phyloP scores from a whole-genome alignment of 2,329 filamentous ascomycete species.

The Albifimbria verrucaria region DNA sequence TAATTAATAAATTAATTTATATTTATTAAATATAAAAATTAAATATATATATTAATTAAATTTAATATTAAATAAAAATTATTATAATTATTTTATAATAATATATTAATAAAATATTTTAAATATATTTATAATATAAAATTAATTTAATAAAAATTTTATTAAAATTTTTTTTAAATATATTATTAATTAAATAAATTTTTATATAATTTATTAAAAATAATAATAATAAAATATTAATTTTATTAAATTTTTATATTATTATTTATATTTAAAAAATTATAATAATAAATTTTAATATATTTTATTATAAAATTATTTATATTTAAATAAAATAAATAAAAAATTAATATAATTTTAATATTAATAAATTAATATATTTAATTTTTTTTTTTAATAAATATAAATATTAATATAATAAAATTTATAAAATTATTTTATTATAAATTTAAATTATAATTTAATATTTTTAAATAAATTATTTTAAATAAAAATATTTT shows the following conservation, averaged over 20 bases:
- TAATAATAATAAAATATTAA: too few species aligned
- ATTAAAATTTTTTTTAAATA: too few species aligned
- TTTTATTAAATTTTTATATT: too few species aligned
- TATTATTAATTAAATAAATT: too few species aligned
- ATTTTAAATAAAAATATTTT: neutral
- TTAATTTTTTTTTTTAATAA: neutral
- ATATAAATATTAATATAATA: neutral
- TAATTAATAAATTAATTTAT: too few species aligned
- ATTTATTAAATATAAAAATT: too few species aligned
- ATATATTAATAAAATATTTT: neutral
- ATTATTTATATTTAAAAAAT: too few species aligned
- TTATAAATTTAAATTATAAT: slow-evolving; percentile 1
- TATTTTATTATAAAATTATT: neutral
- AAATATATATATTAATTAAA: neutral
- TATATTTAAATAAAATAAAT: neutral
- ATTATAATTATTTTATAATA: too few species aligned
- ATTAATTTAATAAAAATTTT: neutral
- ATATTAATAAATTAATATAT: neutral
- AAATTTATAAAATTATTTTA: neutral
- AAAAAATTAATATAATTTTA: neutral
- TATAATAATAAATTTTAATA: neutral
- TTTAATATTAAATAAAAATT: neutral
- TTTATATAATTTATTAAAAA: too few species aligned
- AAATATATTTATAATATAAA: neutral
- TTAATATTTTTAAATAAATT: neutral